Evolutionary conservation across 306 rosid species (phyloP).

Genomic region (Trifolium dubium): DNA sequence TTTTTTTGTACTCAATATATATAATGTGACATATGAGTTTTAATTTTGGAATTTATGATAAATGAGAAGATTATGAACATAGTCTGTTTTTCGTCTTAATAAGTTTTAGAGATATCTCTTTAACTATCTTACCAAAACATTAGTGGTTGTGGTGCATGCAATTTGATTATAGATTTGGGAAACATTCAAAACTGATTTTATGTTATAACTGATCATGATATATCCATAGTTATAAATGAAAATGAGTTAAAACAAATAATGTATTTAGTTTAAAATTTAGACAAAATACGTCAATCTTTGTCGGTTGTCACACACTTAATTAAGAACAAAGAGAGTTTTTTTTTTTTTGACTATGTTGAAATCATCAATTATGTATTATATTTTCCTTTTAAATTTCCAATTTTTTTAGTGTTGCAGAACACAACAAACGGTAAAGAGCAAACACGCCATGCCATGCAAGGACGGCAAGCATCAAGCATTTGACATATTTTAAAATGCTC

Average conservation of each 20-base stretch:
- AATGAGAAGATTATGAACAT: conserved; percentile 18
- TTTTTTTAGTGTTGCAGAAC: neutral
- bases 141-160: conserved; percentile 27
- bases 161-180: neutral
- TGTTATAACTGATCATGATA: neutral
- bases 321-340: no score
- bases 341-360: no score
- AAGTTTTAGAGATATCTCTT: neutral
- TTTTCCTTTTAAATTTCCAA: no score
- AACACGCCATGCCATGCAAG: neutral
- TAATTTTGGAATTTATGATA: neutral
- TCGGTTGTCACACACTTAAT: no score
- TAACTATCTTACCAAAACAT: neutral
- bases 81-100: conserved; percentile 20
- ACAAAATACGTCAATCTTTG: no score
- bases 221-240: no score
- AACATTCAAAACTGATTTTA: neutral
- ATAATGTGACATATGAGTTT: neutral
- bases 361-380: no score
- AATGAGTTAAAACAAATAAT: no score
- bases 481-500: no score
- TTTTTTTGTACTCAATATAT: neutral
- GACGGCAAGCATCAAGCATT: neutral
- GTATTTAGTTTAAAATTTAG: no score
- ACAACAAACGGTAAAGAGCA: neutral